phyloP scores from a whole-genome alignment of 345 rosid species.

The Noccaea bulbosa region DNA sequence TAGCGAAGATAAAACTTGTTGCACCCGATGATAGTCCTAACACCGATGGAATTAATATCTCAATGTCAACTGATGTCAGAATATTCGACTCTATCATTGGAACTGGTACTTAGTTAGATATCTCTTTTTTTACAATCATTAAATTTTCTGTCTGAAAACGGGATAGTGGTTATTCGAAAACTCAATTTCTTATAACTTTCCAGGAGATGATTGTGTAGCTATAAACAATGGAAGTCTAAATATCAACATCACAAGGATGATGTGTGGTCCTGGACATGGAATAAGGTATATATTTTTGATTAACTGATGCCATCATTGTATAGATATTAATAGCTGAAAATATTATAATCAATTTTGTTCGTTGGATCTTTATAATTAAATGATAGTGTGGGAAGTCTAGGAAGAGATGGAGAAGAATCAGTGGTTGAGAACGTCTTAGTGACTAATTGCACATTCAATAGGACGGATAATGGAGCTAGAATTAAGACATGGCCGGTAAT shows the following conservation, averaged over 20 bases:
- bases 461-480: constrained; percentile 56
- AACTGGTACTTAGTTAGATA: constrained; percentile 47
- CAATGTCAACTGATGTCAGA: constrained; percentile 38
- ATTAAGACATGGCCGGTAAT: constrained; percentile 63
- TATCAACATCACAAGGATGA: constrained; percentile 28
- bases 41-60: constrained; percentile 62
- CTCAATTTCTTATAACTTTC: neutral
- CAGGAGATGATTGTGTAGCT: constrained; percentile 70
- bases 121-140: neutral
- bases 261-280: constrained; percentile 51
- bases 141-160: neutral
- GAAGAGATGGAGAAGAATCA: constrained; percentile 39
- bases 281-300: constrained; percentile 43
- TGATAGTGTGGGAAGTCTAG: constrained; percentile 64
- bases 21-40: constrained; percentile 62
- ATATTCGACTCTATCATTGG: constrained; percentile 41
- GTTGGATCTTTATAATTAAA: neutral
- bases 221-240: constrained; percentile 37
- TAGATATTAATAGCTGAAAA: neutral
- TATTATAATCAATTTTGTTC: neutral
- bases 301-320: neutral
- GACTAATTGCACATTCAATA: constrained; percentile 46
- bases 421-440: constrained; percentile 50
- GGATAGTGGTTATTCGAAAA: neutral
- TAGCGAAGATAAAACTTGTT: constrained; percentile 44